Percentiles rank a stretch among this genome's conserved stretches.
Conservation (phyloP, 345 rosid species). For the Erucastrum elatum region DNA sequence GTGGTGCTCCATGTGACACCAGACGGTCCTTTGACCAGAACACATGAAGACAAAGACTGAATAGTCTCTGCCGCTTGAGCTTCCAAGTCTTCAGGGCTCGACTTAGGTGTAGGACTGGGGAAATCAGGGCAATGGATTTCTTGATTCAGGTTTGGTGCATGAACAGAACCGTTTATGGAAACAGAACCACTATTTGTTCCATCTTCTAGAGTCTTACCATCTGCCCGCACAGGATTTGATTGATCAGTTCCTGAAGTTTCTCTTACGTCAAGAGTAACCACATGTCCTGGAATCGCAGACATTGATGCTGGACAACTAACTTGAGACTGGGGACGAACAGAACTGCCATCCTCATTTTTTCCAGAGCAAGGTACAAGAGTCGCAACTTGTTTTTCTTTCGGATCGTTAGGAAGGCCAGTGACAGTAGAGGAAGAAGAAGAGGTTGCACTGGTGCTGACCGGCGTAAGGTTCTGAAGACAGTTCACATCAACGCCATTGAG, state of each 20-base stretch:
- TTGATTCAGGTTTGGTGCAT: conserved; percentile 45
- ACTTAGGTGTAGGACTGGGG: conserved; percentile 52
- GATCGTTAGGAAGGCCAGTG: conserved; percentile 38
- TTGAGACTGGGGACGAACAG: conserved; percentile 43
- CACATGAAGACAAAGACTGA: conserved; percentile 51
- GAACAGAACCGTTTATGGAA: conserved; percentile 47
- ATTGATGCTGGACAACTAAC: conserved; percentile 41
- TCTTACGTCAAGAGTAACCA: conserved; percentile 34
- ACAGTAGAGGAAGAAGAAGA: conserved; percentile 37
- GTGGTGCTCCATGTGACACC: conserved; percentile 75
- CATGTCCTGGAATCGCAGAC: conserved; percentile 40
- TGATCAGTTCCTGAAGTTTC: conserved; percentile 42
- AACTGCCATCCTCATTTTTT: conserved; percentile 33
- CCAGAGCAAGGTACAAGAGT: conserved; percentile 37
- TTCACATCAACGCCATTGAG: conserved; percentile 35
- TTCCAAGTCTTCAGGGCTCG: conserved; percentile 48
- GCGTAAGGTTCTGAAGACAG: conserved; percentile 34
- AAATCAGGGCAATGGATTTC: conserved; percentile 53
- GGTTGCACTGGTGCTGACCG: conserved; percentile 42
- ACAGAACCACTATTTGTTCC: conserved; percentile 43
- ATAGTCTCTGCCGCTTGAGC: conserved; percentile 48
- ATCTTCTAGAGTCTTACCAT: conserved; percentile 48
- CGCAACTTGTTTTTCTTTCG: conserved; percentile 39
- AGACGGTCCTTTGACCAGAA: conserved; percentile 53
- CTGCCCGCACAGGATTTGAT: conserved; percentile 40